These are phyloP conservation scores for Penicillium fuscoglaucum DNA, from an alignment of 2,329 filamentous ascomycete genomes.

Conservation along the genomic window DNA sequence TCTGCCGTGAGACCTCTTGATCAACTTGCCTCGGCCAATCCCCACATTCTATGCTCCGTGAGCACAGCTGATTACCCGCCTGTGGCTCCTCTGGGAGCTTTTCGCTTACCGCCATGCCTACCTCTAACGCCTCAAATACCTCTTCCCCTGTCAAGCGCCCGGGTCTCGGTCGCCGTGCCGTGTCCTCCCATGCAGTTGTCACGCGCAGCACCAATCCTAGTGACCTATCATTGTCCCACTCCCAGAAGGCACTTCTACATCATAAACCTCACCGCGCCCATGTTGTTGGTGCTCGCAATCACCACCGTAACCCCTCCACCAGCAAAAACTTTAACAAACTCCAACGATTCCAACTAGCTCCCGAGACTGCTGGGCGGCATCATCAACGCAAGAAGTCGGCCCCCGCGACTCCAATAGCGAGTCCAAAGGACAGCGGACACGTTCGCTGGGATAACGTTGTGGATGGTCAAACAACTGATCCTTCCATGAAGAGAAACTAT, in stretches of 20 bases:
- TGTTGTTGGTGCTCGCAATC: slow-evolving; percentile 43
- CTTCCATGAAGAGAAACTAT: slow-evolving; percentile 48
- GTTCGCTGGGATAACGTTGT: slow-evolving; percentile 47
- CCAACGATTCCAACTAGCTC: slow-evolving; percentile 38
- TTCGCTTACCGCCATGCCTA: slow-evolving; percentile 26
- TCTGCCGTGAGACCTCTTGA: slow-evolving; percentile 27
- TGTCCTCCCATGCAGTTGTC: slow-evolving; percentile 43
- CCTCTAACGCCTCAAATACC: slow-evolving; percentile 25
- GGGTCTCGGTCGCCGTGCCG: slow-evolving; percentile 41
- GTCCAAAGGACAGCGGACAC: slow-evolving; percentile 40
- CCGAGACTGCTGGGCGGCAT: slow-evolving; percentile 36
- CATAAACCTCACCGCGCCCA: slow-evolving; percentile 45
- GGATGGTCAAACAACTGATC: slow-evolving; percentile 35
- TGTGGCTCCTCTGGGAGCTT: slow-evolving; percentile 17
- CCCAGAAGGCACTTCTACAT: slow-evolving; percentile 34
- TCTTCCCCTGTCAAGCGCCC: slow-evolving; percentile 44
- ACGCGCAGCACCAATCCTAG: slow-evolving; percentile 34
- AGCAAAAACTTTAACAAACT: slow-evolving; percentile 48
- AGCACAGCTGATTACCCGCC: slow-evolving; percentile 24
- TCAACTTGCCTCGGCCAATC: slow-evolving; percentile 27
- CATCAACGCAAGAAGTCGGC: slow-evolving; percentile 51
- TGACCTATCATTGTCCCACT: slow-evolving; percentile 35
- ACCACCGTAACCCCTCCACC: slow-evolving; percentile 46
- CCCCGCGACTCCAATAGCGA: slow-evolving; percentile 45
- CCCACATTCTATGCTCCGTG: slow-evolving; percentile 26